Conservation (phyloP, 345 rosid species). For the Gossypium longicalyx region DNA sequence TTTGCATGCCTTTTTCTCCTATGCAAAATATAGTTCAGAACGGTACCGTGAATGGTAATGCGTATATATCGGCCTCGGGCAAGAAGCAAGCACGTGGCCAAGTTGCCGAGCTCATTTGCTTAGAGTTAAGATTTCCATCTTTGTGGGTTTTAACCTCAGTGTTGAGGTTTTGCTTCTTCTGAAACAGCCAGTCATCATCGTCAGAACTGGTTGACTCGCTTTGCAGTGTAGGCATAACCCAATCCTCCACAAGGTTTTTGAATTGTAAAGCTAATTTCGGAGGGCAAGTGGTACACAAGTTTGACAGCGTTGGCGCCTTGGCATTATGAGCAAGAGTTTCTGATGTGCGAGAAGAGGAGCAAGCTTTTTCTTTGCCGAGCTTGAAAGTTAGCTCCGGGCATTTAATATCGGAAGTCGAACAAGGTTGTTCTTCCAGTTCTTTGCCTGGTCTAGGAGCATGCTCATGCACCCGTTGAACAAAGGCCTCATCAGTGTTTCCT, state of each 20-base stretch:
- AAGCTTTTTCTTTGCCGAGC: conserved; percentile 11
- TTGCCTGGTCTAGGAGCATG: neutral
- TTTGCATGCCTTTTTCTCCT: neutral
- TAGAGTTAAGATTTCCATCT: neutral
- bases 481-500: conserved; percentile 11
- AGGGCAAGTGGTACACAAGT: conserved; percentile 10
- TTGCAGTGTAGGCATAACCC: conserved; percentile 31
- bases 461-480: neutral
- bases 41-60: conserved; percentile 61
- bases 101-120: neutral
- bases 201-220: neutral
- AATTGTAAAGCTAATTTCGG: conserved; percentile 16
- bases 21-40: conserved; percentile 22
- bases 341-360: neutral
- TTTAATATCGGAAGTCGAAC: conserved; percentile 6
- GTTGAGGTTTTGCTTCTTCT: neutral
- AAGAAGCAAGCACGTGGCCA: conserved; percentile 44
- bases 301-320: neutral
- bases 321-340: neutral
- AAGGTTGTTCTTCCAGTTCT: conserved; percentile 9
- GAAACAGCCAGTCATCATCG: conserved; percentile 59
- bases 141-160: conserved; percentile 5
- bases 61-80: conserved; percentile 39
- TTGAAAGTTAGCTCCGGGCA: neutral
- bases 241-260: conserved; percentile 39